Conservation (phyloP, 192 early-diverging fungal species). For the Linnemannia zychae region DNA sequence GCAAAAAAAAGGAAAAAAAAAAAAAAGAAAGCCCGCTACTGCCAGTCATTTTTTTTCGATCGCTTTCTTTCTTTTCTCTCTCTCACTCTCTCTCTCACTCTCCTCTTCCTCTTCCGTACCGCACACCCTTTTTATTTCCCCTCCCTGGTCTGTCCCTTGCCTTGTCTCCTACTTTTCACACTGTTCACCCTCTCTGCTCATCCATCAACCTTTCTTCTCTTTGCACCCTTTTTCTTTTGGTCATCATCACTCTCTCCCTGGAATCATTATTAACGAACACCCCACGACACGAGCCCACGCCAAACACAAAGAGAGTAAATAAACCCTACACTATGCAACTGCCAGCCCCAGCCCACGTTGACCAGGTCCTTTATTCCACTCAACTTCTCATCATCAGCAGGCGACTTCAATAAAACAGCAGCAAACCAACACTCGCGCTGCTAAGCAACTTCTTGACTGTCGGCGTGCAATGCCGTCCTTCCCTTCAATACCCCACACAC, state of each 20-base stretch:
- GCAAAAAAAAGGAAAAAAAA: too few relatives aligned
- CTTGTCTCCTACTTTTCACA: background rate
- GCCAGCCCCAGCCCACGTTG: background rate
- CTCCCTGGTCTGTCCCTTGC: background rate
- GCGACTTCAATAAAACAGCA: too few relatives aligned
- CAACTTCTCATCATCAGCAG: too few relatives aligned
- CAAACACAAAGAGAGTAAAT: background rate
- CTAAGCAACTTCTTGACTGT: too few relatives aligned
- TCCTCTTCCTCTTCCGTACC: background rate
- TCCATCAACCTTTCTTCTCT: background rate
- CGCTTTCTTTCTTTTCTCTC: background rate
- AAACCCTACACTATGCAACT: background rate
- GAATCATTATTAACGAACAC: background rate
- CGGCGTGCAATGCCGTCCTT: too few relatives aligned
- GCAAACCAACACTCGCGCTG: too few relatives aligned
- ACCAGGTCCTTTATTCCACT: background rate
- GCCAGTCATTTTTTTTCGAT: background rate
- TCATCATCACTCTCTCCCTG: background rate
- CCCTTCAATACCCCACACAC: background rate
- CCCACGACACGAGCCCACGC: background rate
- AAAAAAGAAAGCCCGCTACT: background rate
- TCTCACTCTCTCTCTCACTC: background rate
- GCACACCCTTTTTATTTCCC: background rate
- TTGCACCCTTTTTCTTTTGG: background rate
- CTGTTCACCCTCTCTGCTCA: background rate